Percentiles rank a stretch among this genome's conserved stretches.
Conservation (phyloP, 2,329 filamentous ascomycete species). For the Hypoxylon sp. region DNA sequence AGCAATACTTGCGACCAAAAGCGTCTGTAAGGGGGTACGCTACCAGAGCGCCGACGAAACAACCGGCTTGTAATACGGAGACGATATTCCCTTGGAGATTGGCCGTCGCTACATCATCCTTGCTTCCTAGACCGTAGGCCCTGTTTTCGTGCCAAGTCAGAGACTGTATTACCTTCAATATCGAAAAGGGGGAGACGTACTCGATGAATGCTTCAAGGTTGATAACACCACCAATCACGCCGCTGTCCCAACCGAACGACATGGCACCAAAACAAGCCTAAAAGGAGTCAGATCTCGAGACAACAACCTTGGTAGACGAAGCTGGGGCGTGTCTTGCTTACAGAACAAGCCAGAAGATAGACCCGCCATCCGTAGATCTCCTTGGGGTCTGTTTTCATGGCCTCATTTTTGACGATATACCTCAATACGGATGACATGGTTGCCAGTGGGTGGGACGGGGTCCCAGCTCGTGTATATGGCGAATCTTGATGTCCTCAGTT, state of each 20-base stretch:
- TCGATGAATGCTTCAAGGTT: conserved; percentile 63
- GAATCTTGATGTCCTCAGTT: conserved; percentile 1
- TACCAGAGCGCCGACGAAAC: conserved; percentile 51
- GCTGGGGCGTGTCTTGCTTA: conserved; percentile 39
- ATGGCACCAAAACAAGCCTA: conserved; percentile 57
- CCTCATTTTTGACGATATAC: conserved; percentile 62
- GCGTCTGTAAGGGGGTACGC: conserved; percentile 60
- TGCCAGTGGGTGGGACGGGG: conserved; percentile 20
- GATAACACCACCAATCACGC: conserved; percentile 72
- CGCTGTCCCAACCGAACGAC: conserved; percentile 69
- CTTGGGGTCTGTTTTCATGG: conserved; percentile 70
- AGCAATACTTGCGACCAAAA: conserved; percentile 61
- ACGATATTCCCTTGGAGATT: conserved; percentile 71
- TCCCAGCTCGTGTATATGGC: conserved; percentile 11
- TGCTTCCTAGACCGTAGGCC: conserved; percentile 59
- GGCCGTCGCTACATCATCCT: conserved; percentile 53
- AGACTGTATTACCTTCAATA: not conserved
- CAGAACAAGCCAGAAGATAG: conserved; percentile 68
- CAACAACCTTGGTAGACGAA: not conserved
- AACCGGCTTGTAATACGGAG: conserved; percentile 59
- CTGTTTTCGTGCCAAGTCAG: conserved; percentile 44
- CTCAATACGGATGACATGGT: conserved; percentile 45
- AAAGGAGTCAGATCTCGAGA: conserved; percentile 4
- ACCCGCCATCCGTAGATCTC: conserved; percentile 77
- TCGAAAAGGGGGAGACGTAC: conserved; percentile 47